These are phyloP conservation scores for Kingdonia uniflora DNA, from an alignment of 164 flowering plant species.

Conservation along the genomic window DNA sequence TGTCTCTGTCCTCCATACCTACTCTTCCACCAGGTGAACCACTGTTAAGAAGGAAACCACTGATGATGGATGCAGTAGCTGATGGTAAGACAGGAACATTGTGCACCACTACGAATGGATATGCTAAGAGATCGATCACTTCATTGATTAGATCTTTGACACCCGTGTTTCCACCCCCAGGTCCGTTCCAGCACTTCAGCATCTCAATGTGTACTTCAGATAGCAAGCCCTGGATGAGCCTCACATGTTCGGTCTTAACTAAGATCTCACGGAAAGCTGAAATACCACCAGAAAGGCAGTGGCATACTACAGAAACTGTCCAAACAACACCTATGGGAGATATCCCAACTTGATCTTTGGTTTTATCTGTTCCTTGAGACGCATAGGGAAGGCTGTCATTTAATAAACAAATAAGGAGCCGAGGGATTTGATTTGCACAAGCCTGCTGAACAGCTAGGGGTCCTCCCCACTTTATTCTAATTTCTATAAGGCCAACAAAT, in stretches of 20 bases:
- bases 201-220: constrained; percentile 67
- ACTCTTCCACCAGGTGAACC: constrained; percentile 74
- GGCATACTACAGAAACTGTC: constrained; percentile 72
- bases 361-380: constrained; percentile 18
- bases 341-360: constrained; percentile 42
- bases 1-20: constrained; percentile 58
- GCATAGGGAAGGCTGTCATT: constrained; percentile 20
- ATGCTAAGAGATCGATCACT: constrained; percentile 84
- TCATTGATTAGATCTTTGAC: constrained; percentile 55
- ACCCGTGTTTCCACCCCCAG: constrained; percentile 87
- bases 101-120: constrained; percentile 89
- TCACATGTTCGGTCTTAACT: constrained; percentile 50
- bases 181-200: constrained; percentile 72
- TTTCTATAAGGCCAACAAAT: constrained; percentile 70
- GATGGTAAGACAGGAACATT: constrained; percentile 63
- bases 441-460: constrained; percentile 77
- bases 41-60: constrained; percentile 77
- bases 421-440: constrained; percentile 77
- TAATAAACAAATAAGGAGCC: constrained; percentile 54
- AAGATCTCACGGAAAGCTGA: constrained; percentile 61
- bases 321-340: constrained; percentile 84
- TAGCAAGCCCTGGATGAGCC: constrained; percentile 44
- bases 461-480: constrained; percentile 78
- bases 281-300: constrained; percentile 75
- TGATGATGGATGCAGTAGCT: constrained; percentile 77